Conservation (phyloP, 2,329 filamentous ascomycete species). For the Tricladium varicosporioides region DNA sequence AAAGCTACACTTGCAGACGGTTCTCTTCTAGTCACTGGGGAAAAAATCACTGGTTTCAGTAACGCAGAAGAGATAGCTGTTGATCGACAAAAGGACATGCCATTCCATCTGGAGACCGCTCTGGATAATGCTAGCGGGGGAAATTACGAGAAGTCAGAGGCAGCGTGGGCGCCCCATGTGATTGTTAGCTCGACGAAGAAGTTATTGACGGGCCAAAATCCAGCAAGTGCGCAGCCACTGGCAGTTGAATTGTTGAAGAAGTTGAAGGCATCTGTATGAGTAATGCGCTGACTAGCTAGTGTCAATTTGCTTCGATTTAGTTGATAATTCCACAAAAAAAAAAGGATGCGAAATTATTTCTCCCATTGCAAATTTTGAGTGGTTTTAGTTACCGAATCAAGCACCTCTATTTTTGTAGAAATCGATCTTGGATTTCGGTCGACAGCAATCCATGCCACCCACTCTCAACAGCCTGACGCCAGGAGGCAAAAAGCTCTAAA, state of each 20-base stretch:
- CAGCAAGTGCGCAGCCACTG: conserved; percentile 37
- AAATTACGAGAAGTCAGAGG: conserved; percentile 52
- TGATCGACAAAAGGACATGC: conserved; percentile 44
- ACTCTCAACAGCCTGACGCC: conserved; percentile 17
- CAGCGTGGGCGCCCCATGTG: conserved; percentile 39
- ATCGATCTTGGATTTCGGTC: conserved; percentile 13
- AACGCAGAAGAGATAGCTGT: conserved; percentile 49
- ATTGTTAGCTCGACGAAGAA: conserved; percentile 36
- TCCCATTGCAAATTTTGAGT: too few relatives aligned
- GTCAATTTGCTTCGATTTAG: too few relatives aligned
- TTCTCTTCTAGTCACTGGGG: conserved; percentile 51
- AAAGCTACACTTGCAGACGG: conserved; percentile 54
- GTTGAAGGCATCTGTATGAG: conserved; percentile 37
- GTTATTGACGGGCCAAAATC: conserved; percentile 43
- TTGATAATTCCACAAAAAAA: too few relatives aligned
- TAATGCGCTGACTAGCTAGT: too few relatives aligned
- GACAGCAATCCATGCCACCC: conserved; percentile 24
- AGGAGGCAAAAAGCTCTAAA: conserved; percentile 17
- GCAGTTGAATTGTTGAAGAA: conserved; percentile 32
- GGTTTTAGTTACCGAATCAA: not conserved
- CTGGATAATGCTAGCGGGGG: conserved; percentile 47
- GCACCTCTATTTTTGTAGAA: not conserved
- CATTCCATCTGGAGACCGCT: conserved; percentile 59
- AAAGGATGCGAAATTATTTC: too few relatives aligned
- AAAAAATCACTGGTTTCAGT: conserved; percentile 57